Evolutionary conservation across 108 stramenopile species (phyloP).

Genomic region (Cyclotella atomus): DNA sequence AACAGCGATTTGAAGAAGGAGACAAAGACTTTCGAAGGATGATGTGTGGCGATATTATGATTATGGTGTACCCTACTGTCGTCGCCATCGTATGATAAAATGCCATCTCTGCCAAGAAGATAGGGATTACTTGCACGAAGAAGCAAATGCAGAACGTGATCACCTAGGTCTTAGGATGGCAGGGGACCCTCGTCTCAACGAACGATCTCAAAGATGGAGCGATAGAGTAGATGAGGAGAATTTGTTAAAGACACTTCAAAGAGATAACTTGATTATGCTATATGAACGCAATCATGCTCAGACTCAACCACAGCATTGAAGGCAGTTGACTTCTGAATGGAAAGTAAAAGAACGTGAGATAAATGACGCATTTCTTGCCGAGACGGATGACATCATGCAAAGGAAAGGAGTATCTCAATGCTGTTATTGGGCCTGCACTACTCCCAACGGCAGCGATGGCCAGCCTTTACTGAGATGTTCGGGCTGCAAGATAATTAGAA

Average conservation of each 20-base stretch:
- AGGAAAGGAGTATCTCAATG: conserved; percentile 8
- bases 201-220: neutral
- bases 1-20: neutral
- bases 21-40: neutral
- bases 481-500: conserved; percentile 1
- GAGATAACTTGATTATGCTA: neutral
- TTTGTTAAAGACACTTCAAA: neutral
- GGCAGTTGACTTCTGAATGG: neutral
- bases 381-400: conserved; percentile 6
- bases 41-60: neutral
- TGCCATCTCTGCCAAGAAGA: conserved; percentile 16
- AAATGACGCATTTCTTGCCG: conserved; percentile 8
- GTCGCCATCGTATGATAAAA: conserved; percentile 5
- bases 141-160: neutral
- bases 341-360: neutral
- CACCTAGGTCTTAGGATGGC: neutral
- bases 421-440: conserved; percentile 11
- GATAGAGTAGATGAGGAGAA: neutral
- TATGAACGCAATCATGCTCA: neutral
- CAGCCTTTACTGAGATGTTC: neutral
- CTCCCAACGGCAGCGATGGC: neutral
- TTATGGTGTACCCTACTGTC: neutral
- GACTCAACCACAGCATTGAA: neutral
- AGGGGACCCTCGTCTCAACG: neutral
- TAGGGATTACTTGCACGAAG: neutral